Base-by-base conservation (phyloP, 1,284 basidiomycete species). In the Apiotrichum brassicae region DNA sequence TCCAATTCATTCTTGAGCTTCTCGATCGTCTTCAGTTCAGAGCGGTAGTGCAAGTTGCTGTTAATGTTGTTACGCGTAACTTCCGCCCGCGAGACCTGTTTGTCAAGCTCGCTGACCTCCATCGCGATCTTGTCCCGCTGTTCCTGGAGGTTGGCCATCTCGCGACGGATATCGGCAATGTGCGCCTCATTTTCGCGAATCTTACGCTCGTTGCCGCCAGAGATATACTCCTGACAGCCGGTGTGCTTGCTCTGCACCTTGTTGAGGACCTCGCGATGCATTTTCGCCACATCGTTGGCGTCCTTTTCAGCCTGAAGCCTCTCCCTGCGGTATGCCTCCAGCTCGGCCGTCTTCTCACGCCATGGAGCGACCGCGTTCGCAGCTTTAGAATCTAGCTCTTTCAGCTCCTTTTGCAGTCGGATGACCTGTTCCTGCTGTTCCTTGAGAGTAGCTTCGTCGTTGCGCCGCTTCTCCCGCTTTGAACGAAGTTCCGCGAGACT, bases 41-140 rank as follows among this genome's bases (percentile, higher is more conserved):
- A 80, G 44, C 90, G 79, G 54, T 87, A 82, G 9, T 86, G 83
- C 38, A 93, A 76, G 66, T 97, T 99, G 68, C 91, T 86, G 53
- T 84, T 82, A 57, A 97, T 77, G 68, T 87, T 93, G 18, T 81
- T 79, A 43, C 83, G 72, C 14, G 80, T 80, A 34, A 82, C 80
- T 43, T 82, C 83, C 46, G 85, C 81, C 58, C 85, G 55, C 2
- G 65, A 76, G 7, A 85, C 72, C 43, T 84, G 78, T 35, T 76
- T 73, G 9, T 65, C 57, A 2, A 76, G 53, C 2, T 46, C 38
- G 6, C 57, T 28, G 49, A 89, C 81, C 39, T 81, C 76, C 4
- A 64, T 65, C 59, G 85, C 81, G 40, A 81, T 78, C n/a, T 79
- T 76, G 35, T 80, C 77, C 12, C 66, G 57, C 3, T 66, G 68